These are phyloP conservation scores for Cladophialophora exuberans DNA, from an alignment of 2,329 filamentous ascomycete genomes.

Conservation along the genomic window DNA sequence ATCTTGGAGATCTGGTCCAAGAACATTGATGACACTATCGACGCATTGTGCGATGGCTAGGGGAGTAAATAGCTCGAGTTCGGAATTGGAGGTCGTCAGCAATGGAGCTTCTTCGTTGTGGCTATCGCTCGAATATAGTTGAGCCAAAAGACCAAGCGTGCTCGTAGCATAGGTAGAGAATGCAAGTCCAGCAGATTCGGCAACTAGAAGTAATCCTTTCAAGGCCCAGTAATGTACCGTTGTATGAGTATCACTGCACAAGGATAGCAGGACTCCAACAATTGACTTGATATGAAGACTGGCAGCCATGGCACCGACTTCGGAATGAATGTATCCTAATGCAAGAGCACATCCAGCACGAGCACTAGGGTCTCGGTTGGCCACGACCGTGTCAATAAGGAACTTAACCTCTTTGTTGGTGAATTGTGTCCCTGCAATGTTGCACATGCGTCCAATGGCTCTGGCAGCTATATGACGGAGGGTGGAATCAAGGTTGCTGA, in stretches of 20 bases:
- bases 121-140: slow-evolving; percentile 87
- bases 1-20: slow-evolving; percentile 93
- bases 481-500: slow-evolving; percentile 82
- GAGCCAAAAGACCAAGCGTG: slow-evolving; percentile 89
- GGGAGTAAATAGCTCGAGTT: slow-evolving; percentile 79
- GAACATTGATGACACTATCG: slow-evolving; percentile 93
- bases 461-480: slow-evolving; percentile 84
- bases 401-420: slow-evolving; percentile 89
- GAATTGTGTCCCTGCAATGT: slow-evolving; percentile 79
- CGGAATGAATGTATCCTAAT: slow-evolving; percentile 88
- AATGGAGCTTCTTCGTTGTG: slow-evolving; percentile 84
- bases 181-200: slow-evolving; percentile 88
- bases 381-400: slow-evolving; percentile 90
- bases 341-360: slow-evolving; percentile 94
- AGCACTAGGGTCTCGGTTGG: slow-evolving; percentile 89
- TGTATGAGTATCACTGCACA: slow-evolving; percentile 93
- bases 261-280: slow-evolving; percentile 94
- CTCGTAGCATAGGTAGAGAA: slow-evolving; percentile 90
- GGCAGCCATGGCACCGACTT: slow-evolving; percentile 96
- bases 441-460: slow-evolving; percentile 84
- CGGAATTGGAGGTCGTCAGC: slow-evolving; percentile 83
- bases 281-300: slow-evolving; percentile 96
- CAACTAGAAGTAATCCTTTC: slow-evolving; percentile 81
- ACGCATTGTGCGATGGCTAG: slow-evolving; percentile 85
- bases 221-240: slow-evolving; percentile 96